phyloP scores from a whole-genome alignment of 352 stramenopile species.

The Pythium aquatile region DNA sequence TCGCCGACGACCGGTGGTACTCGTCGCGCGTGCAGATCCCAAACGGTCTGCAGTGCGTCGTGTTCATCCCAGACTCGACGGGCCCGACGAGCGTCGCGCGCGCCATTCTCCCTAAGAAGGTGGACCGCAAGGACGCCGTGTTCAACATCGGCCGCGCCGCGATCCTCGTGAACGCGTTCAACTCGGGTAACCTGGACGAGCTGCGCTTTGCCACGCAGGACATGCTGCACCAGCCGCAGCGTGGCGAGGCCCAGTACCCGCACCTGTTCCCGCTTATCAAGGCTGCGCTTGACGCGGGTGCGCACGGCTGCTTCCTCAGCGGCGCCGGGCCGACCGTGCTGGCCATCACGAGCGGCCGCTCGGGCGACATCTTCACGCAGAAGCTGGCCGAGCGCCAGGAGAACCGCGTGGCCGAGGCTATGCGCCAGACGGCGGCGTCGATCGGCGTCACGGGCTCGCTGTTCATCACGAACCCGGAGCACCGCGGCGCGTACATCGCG shows the following conservation, averaged over 20 bases:
- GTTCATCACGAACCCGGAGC: slow-evolving; percentile 96
- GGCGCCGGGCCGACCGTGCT: slow-evolving; percentile 97
- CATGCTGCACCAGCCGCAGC: slow-evolving; percentile 95
- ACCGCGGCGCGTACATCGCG: slow-evolving; percentile 96
- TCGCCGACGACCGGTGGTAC: slow-evolving; percentile 95
- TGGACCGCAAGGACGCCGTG: slow-evolving; percentile 92
- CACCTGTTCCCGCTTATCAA: slow-evolving; percentile 97
- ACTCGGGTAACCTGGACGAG: slow-evolving; percentile 96
- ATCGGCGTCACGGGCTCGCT: slow-evolving; percentile 94
- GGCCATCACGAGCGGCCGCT: slow-evolving; percentile 96
- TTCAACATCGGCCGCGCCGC: slow-evolving; percentile 97
- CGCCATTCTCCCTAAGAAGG: slow-evolving; percentile 90
- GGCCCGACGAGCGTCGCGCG: slow-evolving; percentile 92
- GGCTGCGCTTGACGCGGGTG: slow-evolving; percentile 92
- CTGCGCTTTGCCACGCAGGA: slow-evolving; percentile 95
- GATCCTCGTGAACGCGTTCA: slow-evolving; percentile 97
- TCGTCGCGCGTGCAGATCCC: slow-evolving; percentile 96
- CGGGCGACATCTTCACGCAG: slow-evolving; percentile 99
- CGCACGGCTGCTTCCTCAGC: slow-evolving; percentile 95
- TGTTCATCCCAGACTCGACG: slow-evolving; percentile 98
- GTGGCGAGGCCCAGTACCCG: slow-evolving; percentile 93
- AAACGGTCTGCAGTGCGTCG: slow-evolving; percentile 95
- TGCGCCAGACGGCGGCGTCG: slow-evolving; percentile 91
- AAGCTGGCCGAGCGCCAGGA: slow-evolving; percentile 83
- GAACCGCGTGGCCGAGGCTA: slow-evolving; percentile 94